These are phyloP conservation scores for Ormosia emarginata DNA, from an alignment of 306 rosid species.

Conservation along the genomic window DNA sequence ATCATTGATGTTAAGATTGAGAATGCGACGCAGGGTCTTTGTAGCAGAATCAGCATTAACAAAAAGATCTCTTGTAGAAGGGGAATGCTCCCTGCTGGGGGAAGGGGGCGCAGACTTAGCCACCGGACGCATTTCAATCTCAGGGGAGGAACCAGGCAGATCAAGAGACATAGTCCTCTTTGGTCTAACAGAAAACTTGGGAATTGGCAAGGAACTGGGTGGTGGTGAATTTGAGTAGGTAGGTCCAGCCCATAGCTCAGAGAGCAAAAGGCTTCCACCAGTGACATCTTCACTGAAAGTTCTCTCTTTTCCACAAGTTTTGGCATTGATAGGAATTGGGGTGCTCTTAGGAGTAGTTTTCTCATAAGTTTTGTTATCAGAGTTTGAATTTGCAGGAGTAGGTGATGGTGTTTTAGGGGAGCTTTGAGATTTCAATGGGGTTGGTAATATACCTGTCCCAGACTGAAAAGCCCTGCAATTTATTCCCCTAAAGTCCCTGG, in stretches of 20 bases:
- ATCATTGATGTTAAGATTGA: slow-evolving; percentile 55
- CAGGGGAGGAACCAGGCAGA: slow-evolving; percentile 48
- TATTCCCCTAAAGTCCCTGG: slow-evolving; percentile 46
- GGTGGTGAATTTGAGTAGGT: slow-evolving; percentile 94
- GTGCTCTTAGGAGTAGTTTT: slow-evolving; percentile 33
- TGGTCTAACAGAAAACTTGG: slow-evolving; percentile 63
- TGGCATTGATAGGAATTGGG: slow-evolving; percentile 56
- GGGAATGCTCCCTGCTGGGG: slow-evolving; percentile 38
- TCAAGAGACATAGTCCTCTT: slow-evolving; percentile 69
- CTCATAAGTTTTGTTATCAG: slow-evolving; percentile 20
- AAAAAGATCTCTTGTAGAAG: slow-evolving; percentile 41
- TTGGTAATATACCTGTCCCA: slow-evolving; percentile 59
- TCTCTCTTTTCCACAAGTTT: slow-evolving; percentile 22
- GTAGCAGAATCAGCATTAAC: slow-evolving; percentile 59
- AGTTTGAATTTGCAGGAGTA: not conserved
- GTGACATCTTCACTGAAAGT: slow-evolving; percentile 33
- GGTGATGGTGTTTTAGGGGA: slow-evolving; percentile 50
- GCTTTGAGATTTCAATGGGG: slow-evolving; percentile 46
- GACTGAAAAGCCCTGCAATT: slow-evolving; percentile 78
- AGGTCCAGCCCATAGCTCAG: slow-evolving; percentile 97
- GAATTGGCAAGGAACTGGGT: slow-evolving; percentile 87
- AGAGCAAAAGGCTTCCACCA: slow-evolving; percentile 41
- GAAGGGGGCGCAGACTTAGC: slow-evolving; percentile 74
- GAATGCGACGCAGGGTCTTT: slow-evolving; percentile 63
- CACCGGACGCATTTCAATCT: slow-evolving; percentile 34